A percentile compares a stretch with the other conserved stretches of the same genome.
Conservation (phyloP, 2,329 filamentous ascomycete genomes). For the Trichophyton equinum region DNA sequence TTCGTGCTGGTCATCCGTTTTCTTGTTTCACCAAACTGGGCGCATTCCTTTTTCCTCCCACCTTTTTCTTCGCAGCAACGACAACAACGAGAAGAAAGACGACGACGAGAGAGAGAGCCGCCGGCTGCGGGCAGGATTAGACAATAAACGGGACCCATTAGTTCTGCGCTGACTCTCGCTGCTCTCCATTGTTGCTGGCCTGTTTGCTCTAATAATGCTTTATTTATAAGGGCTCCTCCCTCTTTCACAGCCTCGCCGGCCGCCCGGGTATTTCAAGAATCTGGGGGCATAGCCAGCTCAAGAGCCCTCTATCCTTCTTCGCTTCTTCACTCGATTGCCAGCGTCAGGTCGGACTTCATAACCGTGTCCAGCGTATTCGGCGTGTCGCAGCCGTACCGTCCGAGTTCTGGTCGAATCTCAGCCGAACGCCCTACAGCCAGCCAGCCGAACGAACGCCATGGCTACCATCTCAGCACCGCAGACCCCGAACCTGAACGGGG, state of each 20-base stretch:
- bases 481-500: conserved; percentile 19
- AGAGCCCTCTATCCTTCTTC: not conserved
- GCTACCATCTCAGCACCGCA: conserved; percentile 9
- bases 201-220: not conserved
- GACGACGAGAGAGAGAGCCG: not conserved
- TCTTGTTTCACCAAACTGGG: conserved; percentile 8
- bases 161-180: not conserved
- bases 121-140: not conserved
- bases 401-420: not conserved
- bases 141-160: not conserved
- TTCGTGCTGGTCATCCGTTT: conserved; percentile 3
- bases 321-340: not conserved
- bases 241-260: not conserved
- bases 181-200: not conserved
- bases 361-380: not conserved
- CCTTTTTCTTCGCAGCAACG: not conserved
- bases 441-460: not conserved
- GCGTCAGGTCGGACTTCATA: not conserved
- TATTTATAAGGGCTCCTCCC: not conserved
- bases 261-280: not conserved
- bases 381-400: not conserved
- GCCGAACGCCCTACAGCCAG: too few relatives aligned
- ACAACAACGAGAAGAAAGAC: not conserved
- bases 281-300: not conserved
- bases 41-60: not conserved